Conservation (phyloP, 176 grass and related monocot genomes). For the Carex cristatella region DNA sequence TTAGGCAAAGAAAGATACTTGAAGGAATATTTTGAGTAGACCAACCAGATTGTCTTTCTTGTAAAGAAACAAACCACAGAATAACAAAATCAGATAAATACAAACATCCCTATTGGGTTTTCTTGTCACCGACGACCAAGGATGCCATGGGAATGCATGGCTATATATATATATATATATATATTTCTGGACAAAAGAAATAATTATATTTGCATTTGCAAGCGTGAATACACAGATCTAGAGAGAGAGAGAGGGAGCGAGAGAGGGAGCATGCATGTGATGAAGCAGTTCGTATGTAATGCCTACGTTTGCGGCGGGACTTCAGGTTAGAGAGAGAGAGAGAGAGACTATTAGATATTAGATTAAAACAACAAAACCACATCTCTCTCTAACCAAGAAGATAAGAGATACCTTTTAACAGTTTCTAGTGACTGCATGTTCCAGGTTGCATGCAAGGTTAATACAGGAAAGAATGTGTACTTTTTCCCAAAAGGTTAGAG, state of each 20-base stretch:
- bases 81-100: constrained; percentile 1
- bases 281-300: constrained; percentile 3
- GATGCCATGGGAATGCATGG: background rate
- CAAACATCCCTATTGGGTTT: constrained; percentile 7
- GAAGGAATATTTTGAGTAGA: constrained; percentile 1
- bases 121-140: background rate
- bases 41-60: background rate
- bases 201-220: too few species aligned
- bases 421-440: constrained; percentile 5
- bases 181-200: background rate
- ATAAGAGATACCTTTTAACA: background rate
- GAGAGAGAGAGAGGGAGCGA: background rate
- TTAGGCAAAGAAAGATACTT: constrained; percentile 4
- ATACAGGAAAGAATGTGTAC: background rate
- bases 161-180: too few species aligned
- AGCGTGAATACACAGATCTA: constrained; percentile 3
- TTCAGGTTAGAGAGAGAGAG: background rate
- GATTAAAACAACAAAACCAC: background rate
- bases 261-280: background rate
- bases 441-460: background rate
- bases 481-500: background rate
- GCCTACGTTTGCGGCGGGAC: constrained; percentile 14
- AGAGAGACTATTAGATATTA: too few species aligned
- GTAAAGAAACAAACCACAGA: background rate
- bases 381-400: background rate